Percentiles rank a stretch among this genome's conserved stretches.
Evolutionary conservation across 2,329 filamentous ascomycete genomes (phyloP).

Genomic region (Aspergillus sp.): DNA sequence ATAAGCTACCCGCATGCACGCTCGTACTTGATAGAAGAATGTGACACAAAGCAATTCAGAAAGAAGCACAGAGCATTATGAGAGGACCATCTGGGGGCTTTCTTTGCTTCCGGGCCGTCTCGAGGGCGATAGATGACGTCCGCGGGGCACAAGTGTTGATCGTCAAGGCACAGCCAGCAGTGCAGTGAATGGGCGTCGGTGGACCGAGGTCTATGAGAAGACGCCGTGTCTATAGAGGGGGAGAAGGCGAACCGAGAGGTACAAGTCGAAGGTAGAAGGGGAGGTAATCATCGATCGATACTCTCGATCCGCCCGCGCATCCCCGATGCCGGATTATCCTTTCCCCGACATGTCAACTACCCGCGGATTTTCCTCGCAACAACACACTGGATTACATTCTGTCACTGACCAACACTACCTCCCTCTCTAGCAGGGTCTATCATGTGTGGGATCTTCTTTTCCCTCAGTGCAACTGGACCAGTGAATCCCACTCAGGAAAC

Average conservation of each 20-base stretch:
- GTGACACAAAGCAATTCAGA: conserved; percentile 15
- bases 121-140: not conserved
- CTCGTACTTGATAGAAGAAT: conserved; percentile 1
- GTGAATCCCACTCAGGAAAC: conserved; percentile 33
- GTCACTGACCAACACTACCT: not conserved
- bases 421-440: conserved; percentile 9
- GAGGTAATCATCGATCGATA: not conserved
- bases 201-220: too few relatives aligned
- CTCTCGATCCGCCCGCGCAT: not conserved
- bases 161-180: not conserved
- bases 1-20: conserved; percentile 45
- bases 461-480: conserved; percentile 35
- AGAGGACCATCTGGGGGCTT: conserved; percentile 4
- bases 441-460: conserved; percentile 55
- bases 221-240: not conserved
- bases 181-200: not conserved
- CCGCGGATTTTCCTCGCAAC: not conserved
- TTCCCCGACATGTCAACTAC: not conserved
- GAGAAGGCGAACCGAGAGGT: not conserved
- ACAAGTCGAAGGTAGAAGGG: not conserved
- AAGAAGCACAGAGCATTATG: conserved; percentile 26
- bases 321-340: not conserved
- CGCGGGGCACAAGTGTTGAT: not conserved
- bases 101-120: not conserved
- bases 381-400: not conserved